Conservation (phyloP, 495 filamentous ascomycete species). For the Hypoxylon intermedium region DNA sequence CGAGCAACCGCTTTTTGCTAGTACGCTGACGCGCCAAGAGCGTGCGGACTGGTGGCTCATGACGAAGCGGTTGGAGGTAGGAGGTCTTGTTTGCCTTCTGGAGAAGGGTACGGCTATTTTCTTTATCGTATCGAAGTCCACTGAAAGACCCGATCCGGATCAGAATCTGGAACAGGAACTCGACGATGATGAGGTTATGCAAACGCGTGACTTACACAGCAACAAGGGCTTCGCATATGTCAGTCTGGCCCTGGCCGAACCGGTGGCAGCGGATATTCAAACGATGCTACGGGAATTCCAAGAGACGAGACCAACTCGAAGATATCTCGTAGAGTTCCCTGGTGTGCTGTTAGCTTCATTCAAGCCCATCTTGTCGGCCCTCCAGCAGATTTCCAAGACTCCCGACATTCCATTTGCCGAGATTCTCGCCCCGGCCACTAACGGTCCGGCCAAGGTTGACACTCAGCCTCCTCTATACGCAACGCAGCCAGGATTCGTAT, state of each 20-base stretch:
- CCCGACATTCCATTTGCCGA: constrained; percentile 65
- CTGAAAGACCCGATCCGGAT: constrained; percentile 8
- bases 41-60: constrained; percentile 65
- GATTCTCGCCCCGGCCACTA: constrained; percentile 55
- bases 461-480: constrained; percentile 62
- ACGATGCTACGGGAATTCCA: constrained; percentile 25
- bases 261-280: constrained; percentile 1
- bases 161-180: background rate
- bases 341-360: constrained; percentile 71
- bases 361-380: constrained; percentile 63
- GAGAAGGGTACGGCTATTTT: constrained; percentile 58
- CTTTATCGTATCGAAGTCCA: constrained; percentile 56
- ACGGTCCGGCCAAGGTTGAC: background rate
- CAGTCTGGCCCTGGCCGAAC: constrained; percentile 24
- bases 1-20: constrained; percentile 55
- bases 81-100: constrained; percentile 65
- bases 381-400: constrained; percentile 62
- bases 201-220: constrained; percentile 5
- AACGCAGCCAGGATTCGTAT: constrained; percentile 55
- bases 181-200: background rate
- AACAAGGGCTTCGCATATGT: constrained; percentile 16
- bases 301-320: constrained; percentile 8
- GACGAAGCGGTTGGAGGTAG: constrained; percentile 60
- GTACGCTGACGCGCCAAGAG: constrained; percentile 30
- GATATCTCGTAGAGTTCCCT: constrained; percentile 70